Evolutionary conservation across 1,284 basidiomycete genomes (phyloP).

Genomic region (Cryptococcus jaspeensis): DNA sequence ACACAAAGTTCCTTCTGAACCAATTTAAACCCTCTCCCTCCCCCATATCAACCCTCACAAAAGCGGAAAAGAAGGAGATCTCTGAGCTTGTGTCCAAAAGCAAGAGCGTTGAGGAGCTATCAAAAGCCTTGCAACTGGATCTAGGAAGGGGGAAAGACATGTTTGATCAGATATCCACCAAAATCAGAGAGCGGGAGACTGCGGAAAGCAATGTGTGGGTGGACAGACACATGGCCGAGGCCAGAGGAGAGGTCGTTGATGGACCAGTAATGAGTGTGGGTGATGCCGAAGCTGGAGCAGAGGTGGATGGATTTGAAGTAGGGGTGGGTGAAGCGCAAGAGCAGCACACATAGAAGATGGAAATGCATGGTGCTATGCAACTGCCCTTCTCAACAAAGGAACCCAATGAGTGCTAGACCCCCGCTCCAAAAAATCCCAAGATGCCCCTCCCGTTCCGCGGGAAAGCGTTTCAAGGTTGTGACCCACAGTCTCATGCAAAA

Average conservation of each 20-base stretch:
- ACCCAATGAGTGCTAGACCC: slow-evolving; percentile 10
- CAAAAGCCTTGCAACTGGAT: slow-evolving; percentile 48
- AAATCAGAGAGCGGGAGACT: slow-evolving; percentile 10
- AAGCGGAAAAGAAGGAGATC: slow-evolving; percentile 61
- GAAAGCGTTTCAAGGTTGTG: no score
- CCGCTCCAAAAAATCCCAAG: neutral
- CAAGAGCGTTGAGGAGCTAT: slow-evolving; percentile 67
- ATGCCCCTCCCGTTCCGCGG: no score
- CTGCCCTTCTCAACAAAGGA: neutral
- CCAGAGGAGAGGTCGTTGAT: slow-evolving; percentile 21
- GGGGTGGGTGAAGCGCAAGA: slow-evolving; percentile 18
- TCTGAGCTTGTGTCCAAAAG: slow-evolving; percentile 61
- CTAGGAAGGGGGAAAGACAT: slow-evolving; percentile 24
- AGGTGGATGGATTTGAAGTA: slow-evolving; percentile 27
- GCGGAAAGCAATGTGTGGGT: slow-evolving; percentile 22
- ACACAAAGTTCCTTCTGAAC: slow-evolving; percentile 87
- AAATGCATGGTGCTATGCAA: slow-evolving; percentile 6
- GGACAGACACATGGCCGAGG: slow-evolving; percentile 27
- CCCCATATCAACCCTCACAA: slow-evolving; percentile 58
- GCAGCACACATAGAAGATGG: neutral
- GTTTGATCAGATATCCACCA: slow-evolving; percentile 29
- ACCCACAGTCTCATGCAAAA: no score
- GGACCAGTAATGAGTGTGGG: neutral
- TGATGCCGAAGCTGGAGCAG: slow-evolving; percentile 3
- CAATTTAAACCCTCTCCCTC: slow-evolving; percentile 65